A percentile compares a stretch with the other conserved stretches of the same genome.
These are phyloP conservation scores for Diospyros lotus DNA, from an alignment of 148 eudicot genomes.

Conservation along the genomic window DNA sequence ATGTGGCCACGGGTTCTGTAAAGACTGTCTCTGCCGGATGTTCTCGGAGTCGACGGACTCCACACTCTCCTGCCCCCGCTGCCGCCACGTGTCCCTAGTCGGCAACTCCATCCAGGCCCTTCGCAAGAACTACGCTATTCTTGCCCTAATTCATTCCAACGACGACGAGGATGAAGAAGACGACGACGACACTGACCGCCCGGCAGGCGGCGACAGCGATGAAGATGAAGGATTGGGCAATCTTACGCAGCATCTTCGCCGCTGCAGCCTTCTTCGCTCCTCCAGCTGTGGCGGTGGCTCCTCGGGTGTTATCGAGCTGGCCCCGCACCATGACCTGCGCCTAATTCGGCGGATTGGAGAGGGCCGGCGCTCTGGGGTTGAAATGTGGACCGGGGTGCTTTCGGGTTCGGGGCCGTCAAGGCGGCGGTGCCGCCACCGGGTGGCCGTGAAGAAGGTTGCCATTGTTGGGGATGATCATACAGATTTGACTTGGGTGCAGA, in stretches of 20 bases:
- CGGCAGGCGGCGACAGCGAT: conserved; percentile 23
- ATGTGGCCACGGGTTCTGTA: conserved; percentile 97
- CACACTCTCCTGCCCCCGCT: conserved; percentile 79
- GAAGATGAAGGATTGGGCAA: conserved; percentile 18
- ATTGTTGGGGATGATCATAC: conserved; percentile 41
- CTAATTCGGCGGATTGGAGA: conserved; percentile 60
- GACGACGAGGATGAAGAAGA: conserved; percentile 39
- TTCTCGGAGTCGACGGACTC: conserved; percentile 56
- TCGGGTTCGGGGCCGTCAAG: conserved; percentile 21
- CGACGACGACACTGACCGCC: conserved; percentile 18
- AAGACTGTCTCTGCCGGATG: conserved; percentile 71
- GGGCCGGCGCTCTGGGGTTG: conserved; percentile 57
- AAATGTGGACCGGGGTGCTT: conserved; percentile 66
- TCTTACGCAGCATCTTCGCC: conserved; percentile 11
- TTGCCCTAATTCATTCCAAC: conserved; percentile 29
- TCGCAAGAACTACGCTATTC: conserved; percentile 69
- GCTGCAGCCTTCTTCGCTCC: not conserved
- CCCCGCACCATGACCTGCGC: conserved; percentile 57
- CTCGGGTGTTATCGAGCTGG: conserved; percentile 40
- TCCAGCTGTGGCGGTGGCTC: conserved; percentile 22
- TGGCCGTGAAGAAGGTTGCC: conserved; percentile 78
- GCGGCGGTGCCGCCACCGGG: conserved; percentile 55
- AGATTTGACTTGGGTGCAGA: conserved; percentile 76
- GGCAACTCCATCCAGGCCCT: conserved; percentile 85
- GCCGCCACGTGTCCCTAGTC: conserved; percentile 80